Evolutionary conservation across 345 rosid species (phyloP), one percentile per base, ranked within the genome.

Genomic region (Ricinus communis): DNA sequence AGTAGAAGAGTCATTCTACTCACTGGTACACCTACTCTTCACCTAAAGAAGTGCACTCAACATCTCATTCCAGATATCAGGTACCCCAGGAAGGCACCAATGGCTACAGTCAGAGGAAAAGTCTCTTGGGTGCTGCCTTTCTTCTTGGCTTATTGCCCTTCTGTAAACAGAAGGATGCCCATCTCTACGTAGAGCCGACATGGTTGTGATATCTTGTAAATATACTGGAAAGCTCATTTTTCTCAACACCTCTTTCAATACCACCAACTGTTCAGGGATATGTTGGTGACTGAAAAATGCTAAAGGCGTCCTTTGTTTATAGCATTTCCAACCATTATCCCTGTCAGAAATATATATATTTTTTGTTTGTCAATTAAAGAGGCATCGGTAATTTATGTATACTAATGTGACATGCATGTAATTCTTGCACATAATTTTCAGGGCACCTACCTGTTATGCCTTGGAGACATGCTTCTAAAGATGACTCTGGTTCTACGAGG

Each of bases 61-160:
- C 95, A 93, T 89, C 85, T 93, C 98, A 76, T 91, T 94, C 98
- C 97, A 94, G 53, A 77, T 80, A 70, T 94, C 97, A 0, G 98
- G 97, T 21, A 94, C 97, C 0, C 97, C 98, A 25, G 98, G 98
- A 70, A 94, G 93, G 71, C 97, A 94, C 98, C 98, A 94, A 59
- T 94, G 97, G 86, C 91, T 91, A 30, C 98, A 94, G 53, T 94
- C 98, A 13, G 96, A 89, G 3, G 89, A 78, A 61, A 78, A 36
- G 43, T 76, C 86, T 46, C 36, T 47, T 0, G 63, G 76, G 59
- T 89, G 87, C 63, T 85, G 88, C 79, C 71, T 90, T 68, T 81
- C 76, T 31, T 82, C 85, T 70, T 88, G 87, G 62, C 52, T 75
- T 70, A 88, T 74, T 16, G 83, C 81, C 73, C 84, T 88, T 74